phyloP scores from a whole-genome alignment of 371 early-diverging fungal genomes.

The Circinella minor region DNA sequence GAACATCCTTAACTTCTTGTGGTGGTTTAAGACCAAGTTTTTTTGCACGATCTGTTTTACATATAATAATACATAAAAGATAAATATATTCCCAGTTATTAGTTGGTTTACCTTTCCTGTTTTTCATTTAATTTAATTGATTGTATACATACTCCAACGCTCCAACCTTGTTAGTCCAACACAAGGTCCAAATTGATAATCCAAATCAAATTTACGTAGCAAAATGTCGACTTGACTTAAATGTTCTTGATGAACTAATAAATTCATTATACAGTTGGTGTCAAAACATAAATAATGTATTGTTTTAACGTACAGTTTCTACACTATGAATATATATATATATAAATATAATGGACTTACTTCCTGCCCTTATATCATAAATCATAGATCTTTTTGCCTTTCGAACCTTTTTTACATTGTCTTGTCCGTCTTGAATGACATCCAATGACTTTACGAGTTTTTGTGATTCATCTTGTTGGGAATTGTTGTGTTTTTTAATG shows the following conservation, averaged over 20 bases:
- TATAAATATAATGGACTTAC: not conserved
- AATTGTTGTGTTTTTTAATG: not conserved
- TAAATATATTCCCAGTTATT: too few species aligned
- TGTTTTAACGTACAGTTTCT: too few species aligned
- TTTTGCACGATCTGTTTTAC: conserved; percentile 17
- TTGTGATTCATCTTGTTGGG: not conserved
- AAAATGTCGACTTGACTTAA: conserved; percentile 36
- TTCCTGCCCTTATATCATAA: not conserved
- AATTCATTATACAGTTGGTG: not conserved
- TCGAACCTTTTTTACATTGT: not conserved
- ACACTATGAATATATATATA: too few species aligned
- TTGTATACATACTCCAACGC: conserved; percentile 42
- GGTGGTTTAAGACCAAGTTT: conserved; percentile 43
- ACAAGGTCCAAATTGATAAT: conserved; percentile 49
- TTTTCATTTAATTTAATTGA: not conserved
- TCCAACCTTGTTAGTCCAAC: conserved; percentile 48
- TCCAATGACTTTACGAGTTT: not conserved
- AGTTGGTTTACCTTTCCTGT: not conserved
- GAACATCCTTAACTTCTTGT: conserved; percentile 30
- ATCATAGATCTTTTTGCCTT: not conserved
- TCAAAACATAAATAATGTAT: too few species aligned
- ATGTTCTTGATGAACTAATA: conserved; percentile 45
- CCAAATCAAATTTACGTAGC: conserved; percentile 50
- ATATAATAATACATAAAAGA: not conserved
- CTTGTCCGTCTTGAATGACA: not conserved